A percentile compares a stretch with the other conserved stretches of the same genome.
Evolutionary conservation across 2,329 filamentous ascomycete species (phyloP).

Genomic region (Zarea fungicola): DNA sequence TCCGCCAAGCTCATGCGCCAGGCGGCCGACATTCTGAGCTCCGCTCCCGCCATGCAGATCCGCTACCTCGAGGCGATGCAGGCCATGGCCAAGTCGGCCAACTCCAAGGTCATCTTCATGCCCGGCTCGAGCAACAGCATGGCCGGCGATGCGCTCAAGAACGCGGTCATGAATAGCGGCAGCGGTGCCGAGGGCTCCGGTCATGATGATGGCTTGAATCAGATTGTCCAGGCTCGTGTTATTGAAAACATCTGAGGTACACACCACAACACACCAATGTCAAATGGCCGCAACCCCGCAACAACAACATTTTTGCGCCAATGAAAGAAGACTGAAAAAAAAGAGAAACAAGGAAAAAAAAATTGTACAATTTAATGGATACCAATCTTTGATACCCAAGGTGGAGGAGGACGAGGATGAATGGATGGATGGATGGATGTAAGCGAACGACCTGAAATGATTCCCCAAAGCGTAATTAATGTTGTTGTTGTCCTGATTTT

Average conservation of each 20-base stretch:
- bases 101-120: constrained; percentile 83
- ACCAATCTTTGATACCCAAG: constrained; percentile 14
- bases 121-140: constrained; percentile 53
- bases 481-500: no score
- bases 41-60: constrained; percentile 96
- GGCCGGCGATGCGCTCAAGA: constrained; percentile 32
- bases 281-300: no score
- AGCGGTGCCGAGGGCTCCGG: constrained; percentile 26
- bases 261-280: background rate
- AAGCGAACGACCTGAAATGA: background rate
- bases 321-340: background rate
- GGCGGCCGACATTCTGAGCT: constrained; percentile 88
- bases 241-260: constrained; percentile 76
- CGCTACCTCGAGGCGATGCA: constrained; percentile 98
- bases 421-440: background rate
- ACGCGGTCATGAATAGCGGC: constrained; percentile 33
- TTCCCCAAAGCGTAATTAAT: background rate
- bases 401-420: background rate
- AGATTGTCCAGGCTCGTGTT: constrained; percentile 73
- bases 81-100: constrained; percentile 91
- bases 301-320: background rate
- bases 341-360: background rate
- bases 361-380: constrained; percentile 10
- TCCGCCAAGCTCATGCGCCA: constrained; percentile 88
- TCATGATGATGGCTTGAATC: constrained; percentile 55